Conservation (phyloP, 441 rosid species). For the Adansonia rubrostipa region DNA sequence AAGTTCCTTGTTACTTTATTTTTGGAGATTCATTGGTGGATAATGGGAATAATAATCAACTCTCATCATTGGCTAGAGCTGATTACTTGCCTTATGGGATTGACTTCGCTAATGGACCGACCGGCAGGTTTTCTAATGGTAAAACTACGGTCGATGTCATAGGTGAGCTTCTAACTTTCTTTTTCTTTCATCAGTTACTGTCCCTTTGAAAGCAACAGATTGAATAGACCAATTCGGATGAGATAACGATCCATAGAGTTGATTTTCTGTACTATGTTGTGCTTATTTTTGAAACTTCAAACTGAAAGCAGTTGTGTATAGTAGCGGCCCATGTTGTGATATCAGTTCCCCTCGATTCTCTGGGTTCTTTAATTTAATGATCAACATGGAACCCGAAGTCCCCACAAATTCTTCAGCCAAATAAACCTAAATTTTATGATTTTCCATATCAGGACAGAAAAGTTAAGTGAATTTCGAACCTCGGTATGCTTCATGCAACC, state of each 20-base stretch:
- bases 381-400: neutral
- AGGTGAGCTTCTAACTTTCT: constrained; percentile 33
- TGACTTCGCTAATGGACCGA: constrained; percentile 57
- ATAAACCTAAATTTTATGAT: too few relatives aligned
- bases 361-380: neutral
- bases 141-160: constrained; percentile 65
- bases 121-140: constrained; percentile 64
- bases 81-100: constrained; percentile 70
- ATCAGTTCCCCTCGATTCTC: neutral
- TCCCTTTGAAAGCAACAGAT: constrained; percentile 12
- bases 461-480: neutral
- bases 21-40: constrained; percentile 76
- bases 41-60: constrained; percentile 64
- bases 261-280: neutral
- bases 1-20: constrained; percentile 65
- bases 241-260: neutral
- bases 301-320: neutral
- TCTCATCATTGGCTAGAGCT: constrained; percentile 53
- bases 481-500: too few relatives aligned
- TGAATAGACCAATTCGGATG: neutral
- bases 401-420: neutral
- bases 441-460: neutral
- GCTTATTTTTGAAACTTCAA: neutral
- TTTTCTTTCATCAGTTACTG: neutral
- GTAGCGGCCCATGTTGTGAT: neutral